These are phyloP conservation scores for Pyrenophora teres DNA, from an alignment of 2,329 filamentous ascomycete genomes.

Conservation along the genomic window DNA sequence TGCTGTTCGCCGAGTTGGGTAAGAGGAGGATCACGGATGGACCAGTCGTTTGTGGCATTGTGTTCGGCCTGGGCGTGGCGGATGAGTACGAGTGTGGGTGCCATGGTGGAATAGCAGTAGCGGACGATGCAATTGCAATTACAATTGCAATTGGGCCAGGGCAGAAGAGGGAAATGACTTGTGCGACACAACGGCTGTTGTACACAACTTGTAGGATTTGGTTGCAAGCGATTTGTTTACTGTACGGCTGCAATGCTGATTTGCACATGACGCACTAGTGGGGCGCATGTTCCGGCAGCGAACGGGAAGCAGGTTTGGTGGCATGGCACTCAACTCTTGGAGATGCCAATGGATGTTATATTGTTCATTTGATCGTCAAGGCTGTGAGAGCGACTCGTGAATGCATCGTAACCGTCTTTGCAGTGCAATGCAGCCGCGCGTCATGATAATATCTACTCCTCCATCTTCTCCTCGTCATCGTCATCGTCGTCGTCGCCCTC, in stretches of 20 bases:
- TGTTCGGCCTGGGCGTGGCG: slow-evolving; percentile 54
- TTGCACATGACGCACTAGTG: slow-evolving; percentile 20
- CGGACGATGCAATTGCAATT: background rate
- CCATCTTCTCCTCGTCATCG: slow-evolving; percentile 84
- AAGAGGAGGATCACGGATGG: slow-evolving; percentile 50
- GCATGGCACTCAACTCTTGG: background rate
- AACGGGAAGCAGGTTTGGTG: background rate
- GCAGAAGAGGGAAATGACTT: background rate
- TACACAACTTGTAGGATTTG: background rate
- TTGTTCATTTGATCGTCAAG: slow-evolving; percentile 22
- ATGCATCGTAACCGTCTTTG: slow-evolving; percentile 34
- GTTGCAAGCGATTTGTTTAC: background rate
- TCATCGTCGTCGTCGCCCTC: slow-evolving; percentile 81
- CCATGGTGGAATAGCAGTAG: slow-evolving; percentile 33
- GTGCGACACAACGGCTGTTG: background rate
- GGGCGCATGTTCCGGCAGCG: slow-evolving; percentile 17
- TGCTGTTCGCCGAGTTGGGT: slow-evolving; percentile 50
- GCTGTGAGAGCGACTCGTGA: slow-evolving; percentile 30
- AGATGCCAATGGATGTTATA: background rate
- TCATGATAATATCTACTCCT: slow-evolving; percentile 64
- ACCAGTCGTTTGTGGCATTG: slow-evolving; percentile 50
- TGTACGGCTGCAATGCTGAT: background rate
- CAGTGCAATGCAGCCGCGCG: slow-evolving; percentile 17
- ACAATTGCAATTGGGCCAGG: background rate
- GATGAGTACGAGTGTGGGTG: slow-evolving; percentile 53